phyloP scores from a whole-genome alignment of 2,329 filamentous ascomycete species.

The Sordariomycetes sp. region DNA sequence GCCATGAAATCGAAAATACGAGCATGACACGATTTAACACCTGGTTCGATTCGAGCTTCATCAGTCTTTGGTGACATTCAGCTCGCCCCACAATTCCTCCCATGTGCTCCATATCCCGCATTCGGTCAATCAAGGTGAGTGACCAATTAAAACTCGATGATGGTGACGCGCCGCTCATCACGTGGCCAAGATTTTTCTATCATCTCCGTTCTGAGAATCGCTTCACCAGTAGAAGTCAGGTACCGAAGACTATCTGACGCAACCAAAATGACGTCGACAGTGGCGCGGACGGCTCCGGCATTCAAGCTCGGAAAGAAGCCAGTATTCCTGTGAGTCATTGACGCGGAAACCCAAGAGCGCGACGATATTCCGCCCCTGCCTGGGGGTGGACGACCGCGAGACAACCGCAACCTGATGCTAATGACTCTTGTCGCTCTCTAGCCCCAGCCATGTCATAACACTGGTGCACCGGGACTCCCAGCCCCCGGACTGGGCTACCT shows the following conservation, averaged over 20 bases:
- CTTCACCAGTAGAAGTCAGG: neutral
- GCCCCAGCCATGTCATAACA: constrained; percentile 69
- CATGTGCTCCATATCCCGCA: neutral
- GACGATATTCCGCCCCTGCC: neutral
- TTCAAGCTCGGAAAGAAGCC: constrained; percentile 39
- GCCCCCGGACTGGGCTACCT: constrained; percentile 72
- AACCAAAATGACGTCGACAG: constrained; percentile 24
- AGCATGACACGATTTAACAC: neutral
- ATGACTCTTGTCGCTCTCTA: constrained; percentile 19
- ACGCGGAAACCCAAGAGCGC: neutral
- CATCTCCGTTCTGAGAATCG: neutral
- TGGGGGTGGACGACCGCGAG: neutral
- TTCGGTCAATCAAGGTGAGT: neutral
- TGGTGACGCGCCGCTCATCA: neutral
- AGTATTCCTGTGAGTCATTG: constrained; percentile 36
- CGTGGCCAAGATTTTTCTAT: neutral
- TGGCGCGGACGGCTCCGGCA: constrained; percentile 23
- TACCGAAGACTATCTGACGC: constrained; percentile 6
- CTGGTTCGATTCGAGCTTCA: neutral
- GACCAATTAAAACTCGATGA: neutral
- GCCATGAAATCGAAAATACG: neutral
- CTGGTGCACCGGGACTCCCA: constrained; percentile 60
- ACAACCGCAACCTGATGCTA: neutral
- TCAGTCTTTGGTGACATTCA: neutral
- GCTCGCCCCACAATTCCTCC: neutral